Conservation (phyloP, 768 basidiomycete genomes). For the Aureoboletus auriporus region DNA sequence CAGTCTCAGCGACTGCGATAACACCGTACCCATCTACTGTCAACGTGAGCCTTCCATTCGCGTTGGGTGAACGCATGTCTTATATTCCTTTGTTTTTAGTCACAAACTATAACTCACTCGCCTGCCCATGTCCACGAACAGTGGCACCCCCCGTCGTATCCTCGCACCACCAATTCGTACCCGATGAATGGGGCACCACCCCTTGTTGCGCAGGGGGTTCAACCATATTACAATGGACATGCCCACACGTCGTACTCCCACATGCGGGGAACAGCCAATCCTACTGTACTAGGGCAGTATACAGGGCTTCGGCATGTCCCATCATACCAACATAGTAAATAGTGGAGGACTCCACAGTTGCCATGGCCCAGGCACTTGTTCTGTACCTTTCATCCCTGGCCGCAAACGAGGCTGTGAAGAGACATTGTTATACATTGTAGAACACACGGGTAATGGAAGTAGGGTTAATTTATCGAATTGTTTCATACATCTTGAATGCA, state of each 20-base stretch:
- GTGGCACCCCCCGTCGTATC: conserved; percentile 22
- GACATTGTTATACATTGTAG: conserved; percentile 22
- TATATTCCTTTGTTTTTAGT: neutral
- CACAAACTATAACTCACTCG: conserved; percentile 12
- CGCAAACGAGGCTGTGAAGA: conserved; percentile 9
- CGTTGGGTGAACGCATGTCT: neutral
- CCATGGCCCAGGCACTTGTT: neutral
- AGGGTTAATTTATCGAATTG: conserved; percentile 50
- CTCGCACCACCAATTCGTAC: conserved; percentile 19
- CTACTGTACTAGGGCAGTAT: conserved; percentile 21
- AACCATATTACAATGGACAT: conserved; percentile 26
- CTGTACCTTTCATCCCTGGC: neutral
- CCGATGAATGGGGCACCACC: conserved; percentile 16
- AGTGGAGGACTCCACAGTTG: neutral
- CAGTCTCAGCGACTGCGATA: conserved; percentile 10
- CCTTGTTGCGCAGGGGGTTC: conserved; percentile 17
- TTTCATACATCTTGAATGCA: conserved; percentile 74
- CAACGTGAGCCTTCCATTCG: conserved; percentile 14
- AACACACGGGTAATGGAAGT: conserved; percentile 23
- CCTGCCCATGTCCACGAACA: conserved; percentile 20
- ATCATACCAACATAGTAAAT: conserved; percentile 29
- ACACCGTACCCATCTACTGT: conserved; percentile 23
- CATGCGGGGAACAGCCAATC: conserved; percentile 19
- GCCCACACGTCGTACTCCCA: conserved; percentile 26
- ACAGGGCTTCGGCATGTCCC: conserved; percentile 24